phyloP scores from a whole-genome alignment of 2,329 filamentous ascomycete species.

The Ceratocystis diversiconidia region DNA sequence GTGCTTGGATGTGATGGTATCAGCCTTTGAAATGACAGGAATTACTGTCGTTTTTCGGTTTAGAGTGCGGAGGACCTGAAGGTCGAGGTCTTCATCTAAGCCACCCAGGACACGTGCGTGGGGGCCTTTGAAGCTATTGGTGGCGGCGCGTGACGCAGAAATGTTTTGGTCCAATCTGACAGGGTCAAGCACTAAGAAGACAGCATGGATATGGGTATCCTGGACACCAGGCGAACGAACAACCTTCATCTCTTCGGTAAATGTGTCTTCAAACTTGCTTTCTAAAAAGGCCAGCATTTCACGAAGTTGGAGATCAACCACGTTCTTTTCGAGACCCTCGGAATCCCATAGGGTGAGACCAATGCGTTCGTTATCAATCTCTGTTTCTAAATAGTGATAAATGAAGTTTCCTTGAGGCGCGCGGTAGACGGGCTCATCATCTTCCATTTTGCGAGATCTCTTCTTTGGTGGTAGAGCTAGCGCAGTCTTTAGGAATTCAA shows the following conservation, averaged over 20 bases:
- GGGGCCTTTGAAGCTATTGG: constrained; percentile 27
- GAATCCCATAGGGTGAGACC: constrained; percentile 96
- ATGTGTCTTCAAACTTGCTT: constrained; percentile 96
- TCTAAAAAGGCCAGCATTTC: constrained; percentile 88
- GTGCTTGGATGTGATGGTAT: constrained; percentile 88
- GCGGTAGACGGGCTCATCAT: constrained; percentile 44
- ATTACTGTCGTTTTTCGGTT: constrained; percentile 92
- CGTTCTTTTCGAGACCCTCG: constrained; percentile 81
- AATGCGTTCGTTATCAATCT: constrained; percentile 81
- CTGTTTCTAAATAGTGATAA: constrained; percentile 82
- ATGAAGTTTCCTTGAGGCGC: constrained; percentile 56
- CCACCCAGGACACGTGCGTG: constrained; percentile 42
- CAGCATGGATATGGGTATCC: constrained; percentile 94
- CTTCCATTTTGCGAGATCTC: constrained; percentile 41
- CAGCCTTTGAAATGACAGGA: constrained; percentile 89
- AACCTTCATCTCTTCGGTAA: constrained; percentile 95
- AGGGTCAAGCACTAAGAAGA: constrained; percentile 84
- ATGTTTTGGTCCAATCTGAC: constrained; percentile 72
- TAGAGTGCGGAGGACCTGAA: constrained; percentile 76
- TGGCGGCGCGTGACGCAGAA: constrained; percentile 45
- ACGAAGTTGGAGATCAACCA: constrained; percentile 85
- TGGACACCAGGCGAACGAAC: constrained; percentile 80
- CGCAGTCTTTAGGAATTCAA: constrained; percentile 83
- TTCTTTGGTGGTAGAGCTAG: constrained; percentile 74
- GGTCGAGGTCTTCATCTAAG: constrained; percentile 75